A percentile compares a stretch with the other conserved stretches of the same genome.
Conservation (phyloP, 176 grass and related monocot genomes). For the Bromus sterilis region DNA sequence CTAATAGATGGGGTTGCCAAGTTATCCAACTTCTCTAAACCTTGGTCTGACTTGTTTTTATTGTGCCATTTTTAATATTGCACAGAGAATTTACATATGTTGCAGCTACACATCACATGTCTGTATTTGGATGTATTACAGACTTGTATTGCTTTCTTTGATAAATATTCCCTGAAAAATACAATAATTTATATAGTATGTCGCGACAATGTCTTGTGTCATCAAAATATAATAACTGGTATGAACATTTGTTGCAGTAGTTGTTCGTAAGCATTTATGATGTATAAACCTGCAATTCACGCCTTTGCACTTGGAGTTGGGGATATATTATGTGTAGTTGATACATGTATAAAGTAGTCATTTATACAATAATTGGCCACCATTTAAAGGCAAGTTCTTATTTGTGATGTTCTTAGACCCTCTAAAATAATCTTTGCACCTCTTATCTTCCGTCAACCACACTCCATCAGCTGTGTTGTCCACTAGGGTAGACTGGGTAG, state of each 20-base stretch:
- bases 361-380: not conserved
- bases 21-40: not conserved
- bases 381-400: not conserved
- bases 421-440: not conserved
- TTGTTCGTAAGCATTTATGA: not conserved
- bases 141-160: not conserved
- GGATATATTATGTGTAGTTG: not conserved
- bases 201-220: not conserved
- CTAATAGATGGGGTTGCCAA: no score
- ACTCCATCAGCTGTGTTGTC: slow-evolving; percentile 1
- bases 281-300: not conserved
- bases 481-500: not conserved
- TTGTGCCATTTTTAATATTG: not conserved
- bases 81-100: not conserved
- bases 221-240: not conserved
- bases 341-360: not conserved
- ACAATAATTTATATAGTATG: not conserved
- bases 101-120: not conserved
- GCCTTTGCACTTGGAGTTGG: not conserved
- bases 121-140: not conserved
- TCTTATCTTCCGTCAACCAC: not conserved
- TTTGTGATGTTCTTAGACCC: not conserved
- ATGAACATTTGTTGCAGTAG: not conserved
- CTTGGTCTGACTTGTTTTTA: not conserved
- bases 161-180: not conserved